These are phyloP conservation scores for Schwanniomyces etchellsii DNA, from an alignment of 1,139 yeast genomes.

Conservation along the genomic window DNA sequence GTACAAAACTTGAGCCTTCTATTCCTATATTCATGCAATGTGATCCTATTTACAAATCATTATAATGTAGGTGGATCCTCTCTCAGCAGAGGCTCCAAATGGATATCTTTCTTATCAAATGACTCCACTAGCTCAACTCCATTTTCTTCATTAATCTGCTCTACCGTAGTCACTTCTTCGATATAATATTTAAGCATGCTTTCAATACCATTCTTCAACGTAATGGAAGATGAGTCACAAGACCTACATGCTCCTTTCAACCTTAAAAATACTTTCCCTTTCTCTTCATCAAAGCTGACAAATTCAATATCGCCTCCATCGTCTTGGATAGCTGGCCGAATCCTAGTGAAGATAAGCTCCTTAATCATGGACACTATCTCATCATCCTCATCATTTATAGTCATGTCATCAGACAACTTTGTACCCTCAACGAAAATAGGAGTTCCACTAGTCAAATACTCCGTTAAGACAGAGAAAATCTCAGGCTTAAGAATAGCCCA, in stretches of 20 bases:
- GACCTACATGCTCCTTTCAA: slow-evolving; percentile 77
- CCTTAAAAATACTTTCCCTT: slow-evolving; percentile 62
- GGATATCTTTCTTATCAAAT: too few species aligned
- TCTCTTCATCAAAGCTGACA: slow-evolving; percentile 54
- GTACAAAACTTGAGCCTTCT: too few species aligned
- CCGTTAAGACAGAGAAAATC: slow-evolving; percentile 78
- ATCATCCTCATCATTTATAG: slow-evolving; percentile 54
- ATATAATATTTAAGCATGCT: slow-evolving; percentile 77
- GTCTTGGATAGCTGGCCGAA: slow-evolving; percentile 88
- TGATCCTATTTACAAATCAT: too few species aligned
- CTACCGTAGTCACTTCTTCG: slow-evolving; percentile 68
- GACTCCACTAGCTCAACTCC: too few species aligned
- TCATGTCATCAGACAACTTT: slow-evolving; percentile 29
- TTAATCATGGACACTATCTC: slow-evolving; percentile 87
- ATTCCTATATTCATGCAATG: too few species aligned
- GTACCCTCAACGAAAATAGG: slow-evolving; percentile 41
- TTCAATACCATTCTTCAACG: slow-evolving; percentile 75
- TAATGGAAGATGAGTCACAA: slow-evolving; percentile 70
- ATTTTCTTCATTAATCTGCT: slow-evolving; percentile 44
- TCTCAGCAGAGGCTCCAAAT: too few species aligned
- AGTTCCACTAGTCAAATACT: slow-evolving; percentile 73
- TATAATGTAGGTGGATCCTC: too few species aligned
- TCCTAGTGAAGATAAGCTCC: slow-evolving; percentile 88
- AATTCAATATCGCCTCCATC: slow-evolving; percentile 84
- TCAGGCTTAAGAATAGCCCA: slow-evolving; percentile 89